Base-by-base conservation (phyloP, 2,329 filamentous ascomycete genomes). In the Microsporum canis region DNA sequence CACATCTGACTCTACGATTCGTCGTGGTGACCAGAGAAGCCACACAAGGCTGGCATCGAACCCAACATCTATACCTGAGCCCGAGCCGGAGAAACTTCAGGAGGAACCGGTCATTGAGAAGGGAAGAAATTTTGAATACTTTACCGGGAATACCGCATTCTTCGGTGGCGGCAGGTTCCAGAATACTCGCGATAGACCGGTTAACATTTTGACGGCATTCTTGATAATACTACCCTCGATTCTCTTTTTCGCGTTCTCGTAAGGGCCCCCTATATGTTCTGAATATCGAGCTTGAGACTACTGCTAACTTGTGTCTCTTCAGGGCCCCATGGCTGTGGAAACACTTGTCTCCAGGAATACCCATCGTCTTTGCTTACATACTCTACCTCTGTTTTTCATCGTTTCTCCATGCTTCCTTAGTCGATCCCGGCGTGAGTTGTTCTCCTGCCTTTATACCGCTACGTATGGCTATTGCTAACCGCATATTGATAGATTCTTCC, bases 61-160 rank as follows among this genome's bases (percentile, higher is more conserved):
- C 0, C 83, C 83, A 59, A 85, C 86, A 36, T 91, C 89, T 2
- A 89, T 90, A 6, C 89, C 89, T 1, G 82, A 80, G 55, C 79
- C 88, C 33, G 34, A 57, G n/a, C 10, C 55, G 12, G 38, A 57
- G 36, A 41, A 29, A 58, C 74, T 78, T 45, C 77, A 78, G 1
- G 69, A 74, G n/a, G 80, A 84, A 68, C 68, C 70, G 61, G 62
- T 66, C 60, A 59, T 69, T 31, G 74, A 79, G 39, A 70, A 82
- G 60, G 85, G 88, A 58, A 86, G 82, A 66, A 96, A 96, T 68
- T 88, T 92, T 74, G 84, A 97, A 71, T 96, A 96, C 72, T 97
- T 96, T 69, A 84, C 89, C 51, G 94, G 94, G 53, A 99, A 97
- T 70, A 96, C 90, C 0, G 79, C 91, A 29, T 99, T 99, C 71